A percentile compares a stretch with the other conserved stretches of the same genome.
These are phyloP conservation scores for Madurella fahalii DNA, from an alignment of 2,329 filamentous ascomycete species.

Conservation along the genomic window DNA sequence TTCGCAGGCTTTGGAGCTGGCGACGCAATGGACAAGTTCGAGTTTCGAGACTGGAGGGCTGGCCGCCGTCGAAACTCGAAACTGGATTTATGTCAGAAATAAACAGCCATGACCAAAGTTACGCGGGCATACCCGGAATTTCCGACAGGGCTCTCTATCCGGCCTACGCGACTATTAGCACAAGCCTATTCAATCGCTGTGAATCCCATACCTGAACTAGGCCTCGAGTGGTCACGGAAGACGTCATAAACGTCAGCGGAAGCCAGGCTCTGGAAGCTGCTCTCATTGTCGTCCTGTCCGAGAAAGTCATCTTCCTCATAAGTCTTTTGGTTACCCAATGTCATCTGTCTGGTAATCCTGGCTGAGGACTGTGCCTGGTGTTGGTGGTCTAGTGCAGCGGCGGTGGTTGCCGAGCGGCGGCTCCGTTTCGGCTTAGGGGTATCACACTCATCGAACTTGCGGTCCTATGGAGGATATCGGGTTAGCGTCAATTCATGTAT, in stretches of 20 bases:
- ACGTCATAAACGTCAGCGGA: constrained; percentile 22
- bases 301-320: constrained; percentile 1
- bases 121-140: constrained; percentile 16
- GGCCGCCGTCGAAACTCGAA: constrained; percentile 22
- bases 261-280: constrained; percentile 13
- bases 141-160: constrained; percentile 16
- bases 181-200: background rate
- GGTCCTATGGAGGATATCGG: constrained; percentile 11
- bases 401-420: constrained; percentile 13
- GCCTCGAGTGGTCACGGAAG: constrained; percentile 24
- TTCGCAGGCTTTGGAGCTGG: constrained; percentile 14
- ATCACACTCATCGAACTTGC: constrained; percentile 18
- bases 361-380: constrained; percentile 18
- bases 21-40: constrained; percentile 15
- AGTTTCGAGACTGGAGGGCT: constrained; percentile 21
- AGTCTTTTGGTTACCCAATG: constrained; percentile 3
- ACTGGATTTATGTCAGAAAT: constrained; percentile 17
- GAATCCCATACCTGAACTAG: constrained; percentile 14
- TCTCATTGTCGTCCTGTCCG: constrained; percentile 6
- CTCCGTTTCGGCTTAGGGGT: constrained; percentile 22
- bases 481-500: no score
- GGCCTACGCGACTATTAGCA: constrained; percentile 12
- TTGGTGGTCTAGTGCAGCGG: background rate
- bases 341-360: constrained; percentile 15
- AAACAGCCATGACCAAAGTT: background rate